A percentile compares a stretch with the other conserved stretches of the same genome.
These are phyloP conservation scores for Aspergillus ruber DNA, from an alignment of 2,329 filamentous ascomycete species.

Conservation along the genomic window DNA sequence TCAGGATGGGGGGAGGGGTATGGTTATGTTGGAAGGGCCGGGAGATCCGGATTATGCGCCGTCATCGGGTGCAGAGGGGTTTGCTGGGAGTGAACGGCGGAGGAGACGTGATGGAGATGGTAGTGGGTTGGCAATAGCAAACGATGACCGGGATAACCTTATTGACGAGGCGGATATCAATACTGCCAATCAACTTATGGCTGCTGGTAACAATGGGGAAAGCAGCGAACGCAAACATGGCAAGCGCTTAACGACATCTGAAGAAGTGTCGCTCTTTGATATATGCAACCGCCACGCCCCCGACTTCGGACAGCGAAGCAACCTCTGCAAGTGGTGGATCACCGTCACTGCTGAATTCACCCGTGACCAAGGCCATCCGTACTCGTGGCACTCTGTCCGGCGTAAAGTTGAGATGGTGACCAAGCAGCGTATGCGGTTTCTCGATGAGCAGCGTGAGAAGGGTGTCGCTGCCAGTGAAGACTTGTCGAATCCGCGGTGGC, in stretches of 20 bases:
- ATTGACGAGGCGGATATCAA: neutral
- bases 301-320: constrained; percentile 35
- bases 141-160: neutral
- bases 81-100: neutral
- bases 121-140: constrained; percentile 2
- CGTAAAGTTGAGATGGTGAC: constrained; percentile 37
- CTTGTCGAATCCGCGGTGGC: constrained; percentile 32
- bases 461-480: constrained; percentile 20
- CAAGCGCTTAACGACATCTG: constrained; percentile 34
- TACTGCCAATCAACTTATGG: too few species aligned
- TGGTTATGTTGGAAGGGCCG: constrained; percentile 4
- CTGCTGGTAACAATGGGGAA: neutral
- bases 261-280: constrained; percentile 35
- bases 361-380: constrained; percentile 31
- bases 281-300: constrained; percentile 34
- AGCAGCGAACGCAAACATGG: constrained; percentile 25
- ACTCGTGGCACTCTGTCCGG: constrained; percentile 39
- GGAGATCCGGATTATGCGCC: constrained; percentile 13
- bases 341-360: constrained; percentile 34
- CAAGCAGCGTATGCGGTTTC: constrained; percentile 35
- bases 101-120: neutral
- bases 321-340: constrained; percentile 39
- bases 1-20: constrained; percentile 5
- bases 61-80: constrained; percentile 5
- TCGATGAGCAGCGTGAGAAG: constrained; percentile 28